Base-by-base conservation (phyloP, 148 eudicot genomes). In the Euryodendron excelsum region DNA sequence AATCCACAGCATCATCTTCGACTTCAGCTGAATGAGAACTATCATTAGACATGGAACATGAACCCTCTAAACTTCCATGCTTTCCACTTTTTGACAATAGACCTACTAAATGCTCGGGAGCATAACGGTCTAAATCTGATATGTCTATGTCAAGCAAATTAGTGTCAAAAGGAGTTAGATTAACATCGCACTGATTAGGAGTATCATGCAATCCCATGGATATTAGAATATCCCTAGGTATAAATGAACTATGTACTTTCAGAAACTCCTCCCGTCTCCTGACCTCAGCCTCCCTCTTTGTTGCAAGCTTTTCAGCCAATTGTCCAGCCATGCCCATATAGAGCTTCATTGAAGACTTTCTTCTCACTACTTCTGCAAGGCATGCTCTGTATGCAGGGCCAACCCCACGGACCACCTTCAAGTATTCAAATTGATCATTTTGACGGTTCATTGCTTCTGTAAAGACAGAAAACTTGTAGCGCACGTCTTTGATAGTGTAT, bases 271-370 rank as follows among this genome's bases (percentile, higher is more conserved):
- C 99, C 37, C 99, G 83, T 80, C 87, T 92, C 79, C 90, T 87
- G 80, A 93, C 87, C 79, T 96, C 99, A 39, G 74, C 86, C 68
- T 94, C 98, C 88, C 99, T 90, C 84, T 89, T 92, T 45, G 85
- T 85, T 47, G 99, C 99, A 78, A 96, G 97, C 82, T 89, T 89
- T 82, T 96, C 99, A n/a, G 99, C 99, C 82, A 93, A 83, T 73
- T 89, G 97, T 41, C 99, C 99, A 69, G 97, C 99, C 91, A 89
- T 89, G 69, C 99, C 99, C 98, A 96, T 96, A 79, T 92, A 96
- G 77, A 96, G 92, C 86, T 93, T 96, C 99, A 89, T 90, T 28
- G 92, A 89, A 56, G 98, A 93, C 87, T 90, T 96, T 86, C 99
- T 87, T 78, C 99, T 84, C 28, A 96, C 98, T 39, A 93, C 83